Conservation (phyloP, 2,329 filamentous ascomycete genomes). For the Sphaceloma murrayae region DNA sequence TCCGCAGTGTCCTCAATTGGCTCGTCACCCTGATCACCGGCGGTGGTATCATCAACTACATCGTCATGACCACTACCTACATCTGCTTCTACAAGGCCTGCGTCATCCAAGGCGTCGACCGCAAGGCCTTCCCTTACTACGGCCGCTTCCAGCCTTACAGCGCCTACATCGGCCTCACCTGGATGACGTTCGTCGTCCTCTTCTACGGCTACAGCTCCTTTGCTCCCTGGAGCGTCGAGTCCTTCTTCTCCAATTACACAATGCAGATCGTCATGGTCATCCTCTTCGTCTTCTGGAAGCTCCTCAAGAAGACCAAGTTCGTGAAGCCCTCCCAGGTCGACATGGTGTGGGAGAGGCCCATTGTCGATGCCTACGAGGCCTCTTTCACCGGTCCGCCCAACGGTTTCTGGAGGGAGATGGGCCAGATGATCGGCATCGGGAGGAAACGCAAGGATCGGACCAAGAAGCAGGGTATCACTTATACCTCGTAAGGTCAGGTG, state of each 20-base stretch:
- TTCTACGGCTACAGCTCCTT: constrained; percentile 47
- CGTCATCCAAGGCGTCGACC: constrained; percentile 44
- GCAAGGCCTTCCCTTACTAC: constrained; percentile 47
- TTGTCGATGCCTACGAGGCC: constrained; percentile 48
- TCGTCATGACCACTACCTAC: constrained; percentile 51
- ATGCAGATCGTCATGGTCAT: constrained; percentile 23
- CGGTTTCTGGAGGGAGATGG: constrained; percentile 49
- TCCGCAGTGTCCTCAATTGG: constrained; percentile 21
- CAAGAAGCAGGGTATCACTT: too few species aligned
- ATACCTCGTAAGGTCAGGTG: too few species aligned
- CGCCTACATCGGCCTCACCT: constrained; percentile 24
- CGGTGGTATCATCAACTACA: constrained; percentile 52
- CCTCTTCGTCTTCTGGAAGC: constrained; percentile 45
- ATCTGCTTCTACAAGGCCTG: constrained; percentile 48
- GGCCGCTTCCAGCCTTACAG: constrained; percentile 48
- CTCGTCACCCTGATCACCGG: constrained; percentile 47
- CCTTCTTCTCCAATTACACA: constrained; percentile 40
- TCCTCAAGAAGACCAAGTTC: constrained; percentile 49
- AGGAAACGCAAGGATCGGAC: too few species aligned
- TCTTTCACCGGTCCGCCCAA: constrained; percentile 38
- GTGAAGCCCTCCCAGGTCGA: constrained; percentile 48
- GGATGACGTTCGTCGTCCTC: constrained; percentile 27
- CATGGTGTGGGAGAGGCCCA: constrained; percentile 50
- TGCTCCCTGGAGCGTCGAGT: constrained; percentile 30
- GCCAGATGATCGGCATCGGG: constrained; percentile 31